Conservation (phyloP, 371 early-diverging fungal species). For the Actinomortierella wolfii region DNA sequence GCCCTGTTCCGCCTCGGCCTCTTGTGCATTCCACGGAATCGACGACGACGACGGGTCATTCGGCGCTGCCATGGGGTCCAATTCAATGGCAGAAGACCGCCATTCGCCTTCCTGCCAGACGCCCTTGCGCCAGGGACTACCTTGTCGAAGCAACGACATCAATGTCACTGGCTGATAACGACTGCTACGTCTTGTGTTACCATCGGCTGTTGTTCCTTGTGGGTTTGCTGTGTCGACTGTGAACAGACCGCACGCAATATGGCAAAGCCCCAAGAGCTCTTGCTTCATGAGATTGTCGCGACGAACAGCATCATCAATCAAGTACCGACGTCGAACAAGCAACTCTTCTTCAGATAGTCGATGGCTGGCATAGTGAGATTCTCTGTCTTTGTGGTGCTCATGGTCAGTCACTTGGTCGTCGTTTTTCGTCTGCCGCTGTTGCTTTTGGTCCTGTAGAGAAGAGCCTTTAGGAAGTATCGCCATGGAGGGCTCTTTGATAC, state of each 20-base stretch:
- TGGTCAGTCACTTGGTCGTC: too few species aligned
- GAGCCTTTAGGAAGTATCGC: too few species aligned
- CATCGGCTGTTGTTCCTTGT: background rate
- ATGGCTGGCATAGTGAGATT: too few species aligned
- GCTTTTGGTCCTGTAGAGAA: too few species aligned
- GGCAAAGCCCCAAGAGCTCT: conserved; percentile 34
- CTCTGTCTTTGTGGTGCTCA: background rate
- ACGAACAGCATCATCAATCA: conserved; percentile 29
- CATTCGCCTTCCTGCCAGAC: conserved; percentile 45
- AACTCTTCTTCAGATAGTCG: conserved; percentile 12
- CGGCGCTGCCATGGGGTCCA: too few species aligned
- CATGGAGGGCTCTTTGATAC: too few species aligned
- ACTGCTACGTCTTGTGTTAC: background rate
- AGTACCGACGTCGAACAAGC: conserved; percentile 18
- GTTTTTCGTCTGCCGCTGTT: too few species aligned
- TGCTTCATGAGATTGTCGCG: conserved; percentile 31
- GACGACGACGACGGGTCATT: too few species aligned
- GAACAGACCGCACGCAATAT: conserved; percentile 44
- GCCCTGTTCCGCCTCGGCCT: conserved; percentile 21
- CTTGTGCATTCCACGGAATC: background rate
- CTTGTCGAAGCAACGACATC: conserved; percentile 35
- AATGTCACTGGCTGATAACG: conserved; percentile 20
- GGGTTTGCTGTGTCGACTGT: conserved; percentile 9
- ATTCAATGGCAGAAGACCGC: conserved; percentile 18
- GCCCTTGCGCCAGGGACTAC: conserved; percentile 38